Conservation (phyloP, 768 basidiomycete species). For the Leccinellum rugosiceps region DNA sequence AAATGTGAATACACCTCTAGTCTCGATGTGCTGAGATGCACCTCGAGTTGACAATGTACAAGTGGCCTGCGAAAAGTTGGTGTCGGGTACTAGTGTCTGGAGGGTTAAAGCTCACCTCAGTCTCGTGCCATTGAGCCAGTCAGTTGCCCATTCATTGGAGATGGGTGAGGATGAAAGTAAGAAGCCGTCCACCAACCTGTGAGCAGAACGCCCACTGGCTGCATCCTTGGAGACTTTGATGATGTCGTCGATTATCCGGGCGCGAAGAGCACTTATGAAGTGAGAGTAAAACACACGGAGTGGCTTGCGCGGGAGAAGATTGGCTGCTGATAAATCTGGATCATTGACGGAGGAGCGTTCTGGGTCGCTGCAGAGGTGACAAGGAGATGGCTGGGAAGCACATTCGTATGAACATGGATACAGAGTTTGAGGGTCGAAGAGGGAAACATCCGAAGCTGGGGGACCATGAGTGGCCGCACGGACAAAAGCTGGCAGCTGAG, state of each 20-base stretch:
- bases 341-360: constrained; percentile 14
- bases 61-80: constrained; percentile 47
- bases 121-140: constrained; percentile 56
- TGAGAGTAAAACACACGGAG: constrained; percentile 39
- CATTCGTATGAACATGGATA: constrained; percentile 55
- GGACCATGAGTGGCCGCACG: constrained; percentile 9
- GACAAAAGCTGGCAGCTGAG: background rate
- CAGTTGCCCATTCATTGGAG: constrained; percentile 58
- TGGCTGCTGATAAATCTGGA: constrained; percentile 29
- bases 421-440: constrained; percentile 47
- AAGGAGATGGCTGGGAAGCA: constrained; percentile 37
- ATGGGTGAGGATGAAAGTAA: constrained; percentile 46
- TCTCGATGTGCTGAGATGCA: constrained; percentile 44
- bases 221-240: constrained; percentile 38
- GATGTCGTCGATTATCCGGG: constrained; percentile 48
- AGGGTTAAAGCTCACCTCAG: constrained; percentile 38
- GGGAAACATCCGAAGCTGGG: constrained; percentile 41
- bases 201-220: constrained; percentile 34
- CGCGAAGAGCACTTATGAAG: constrained; percentile 66
- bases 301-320: constrained; percentile 45
- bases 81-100: background rate
- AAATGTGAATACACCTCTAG: constrained; percentile 68
- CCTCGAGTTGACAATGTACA: constrained; percentile 56
- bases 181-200: constrained; percentile 60
- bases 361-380: constrained; percentile 34